Base-by-base conservation (phyloP, 2,329 filamentous ascomycete genomes). In the Scedosporium minutisporum region DNA sequence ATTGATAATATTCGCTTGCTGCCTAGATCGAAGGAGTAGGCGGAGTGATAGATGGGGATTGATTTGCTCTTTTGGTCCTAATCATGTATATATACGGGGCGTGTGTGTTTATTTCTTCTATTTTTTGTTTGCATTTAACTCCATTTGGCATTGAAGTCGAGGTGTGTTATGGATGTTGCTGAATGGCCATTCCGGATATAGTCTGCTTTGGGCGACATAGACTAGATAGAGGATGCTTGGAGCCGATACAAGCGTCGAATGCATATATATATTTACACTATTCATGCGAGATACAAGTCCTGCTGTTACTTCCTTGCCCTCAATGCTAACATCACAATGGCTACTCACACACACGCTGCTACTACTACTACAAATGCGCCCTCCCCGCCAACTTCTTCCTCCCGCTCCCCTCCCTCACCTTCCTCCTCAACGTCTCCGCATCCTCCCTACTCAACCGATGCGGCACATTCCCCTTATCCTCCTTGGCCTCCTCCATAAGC, bases 1-100 rank as follows among this genome's bases (percentile, higher is more conserved):
- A 97, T 99, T 72, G 95, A 99, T 71, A 99, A 99, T 70, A 87
- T 97, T 66, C 87, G 96, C 62, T 72, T 93, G 41, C 76, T 80
- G 67, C 78, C 82, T 0, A 66, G 29, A 21, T 42, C 51, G 6
- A 55, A 55, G 51, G 18, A 14, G 12, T 23, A 23, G 29, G 21
- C 18, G 23, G 23, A 62, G 62, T 61, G 57, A 18, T 51, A 29
- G 33, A 57, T 14, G n/a, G n/a, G 6, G 6, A 29, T 21, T 12
- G 48, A 29, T 4, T 18, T 18, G 27, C 18, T 3, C 12, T 58
- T n/a, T 18, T 16, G 27, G 21, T 57, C 9, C 33, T 38, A 38
- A 12, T 38, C 33, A 38, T 38, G 33, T 38, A 38, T 38, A 38
- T 38, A 38, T 38, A 7, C 7, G 29, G 29, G 7, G 29, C 29